Evolutionary conservation across 169 alveolate genomes (phyloP).

Genomic region (Eimeria maxima): DNA sequence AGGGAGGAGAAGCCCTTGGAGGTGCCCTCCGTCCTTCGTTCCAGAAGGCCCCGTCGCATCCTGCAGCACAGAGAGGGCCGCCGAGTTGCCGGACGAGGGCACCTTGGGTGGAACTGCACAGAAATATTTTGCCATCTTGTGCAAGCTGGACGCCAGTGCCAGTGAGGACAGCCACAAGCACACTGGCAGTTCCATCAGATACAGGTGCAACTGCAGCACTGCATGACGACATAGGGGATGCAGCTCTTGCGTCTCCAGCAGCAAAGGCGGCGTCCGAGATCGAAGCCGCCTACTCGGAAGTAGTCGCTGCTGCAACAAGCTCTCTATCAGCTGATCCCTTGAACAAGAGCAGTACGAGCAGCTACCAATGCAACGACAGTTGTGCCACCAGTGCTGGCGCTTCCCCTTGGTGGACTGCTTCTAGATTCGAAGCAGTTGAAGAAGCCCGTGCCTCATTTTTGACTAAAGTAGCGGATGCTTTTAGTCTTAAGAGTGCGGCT

Average conservation of each 20-base stretch:
- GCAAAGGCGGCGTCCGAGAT: constrained; percentile 48
- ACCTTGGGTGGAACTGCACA: background rate
- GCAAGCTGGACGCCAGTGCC: background rate
- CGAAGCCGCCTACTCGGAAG: constrained; percentile 6
- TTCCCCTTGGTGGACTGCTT: constrained; percentile 29
- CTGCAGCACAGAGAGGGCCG: background rate
- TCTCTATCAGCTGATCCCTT: background rate
- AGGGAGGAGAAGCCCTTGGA: background rate
- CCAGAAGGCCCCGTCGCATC: background rate
- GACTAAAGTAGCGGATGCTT: constrained; percentile 67
- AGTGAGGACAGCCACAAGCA: background rate
- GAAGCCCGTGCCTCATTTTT: constrained; percentile 64
- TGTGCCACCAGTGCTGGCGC: background rate
- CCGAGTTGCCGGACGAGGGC: background rate
- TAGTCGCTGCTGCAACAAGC: constrained; percentile 42
- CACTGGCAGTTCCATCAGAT: background rate
- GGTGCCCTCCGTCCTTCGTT: background rate
- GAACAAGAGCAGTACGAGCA: background rate
- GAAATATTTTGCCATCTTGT: background rate
- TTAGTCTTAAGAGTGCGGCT: constrained; percentile 8
- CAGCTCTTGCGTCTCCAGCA: constrained; percentile 34
- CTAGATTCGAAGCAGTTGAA: constrained; percentile 9
- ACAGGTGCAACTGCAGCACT: constrained; percentile 6
- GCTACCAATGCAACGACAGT: constrained; percentile 23
- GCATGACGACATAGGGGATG: background rate